Base-by-base conservation (phyloP, 768 basidiomycete genomes). In the Lentinula guzmanii region DNA sequence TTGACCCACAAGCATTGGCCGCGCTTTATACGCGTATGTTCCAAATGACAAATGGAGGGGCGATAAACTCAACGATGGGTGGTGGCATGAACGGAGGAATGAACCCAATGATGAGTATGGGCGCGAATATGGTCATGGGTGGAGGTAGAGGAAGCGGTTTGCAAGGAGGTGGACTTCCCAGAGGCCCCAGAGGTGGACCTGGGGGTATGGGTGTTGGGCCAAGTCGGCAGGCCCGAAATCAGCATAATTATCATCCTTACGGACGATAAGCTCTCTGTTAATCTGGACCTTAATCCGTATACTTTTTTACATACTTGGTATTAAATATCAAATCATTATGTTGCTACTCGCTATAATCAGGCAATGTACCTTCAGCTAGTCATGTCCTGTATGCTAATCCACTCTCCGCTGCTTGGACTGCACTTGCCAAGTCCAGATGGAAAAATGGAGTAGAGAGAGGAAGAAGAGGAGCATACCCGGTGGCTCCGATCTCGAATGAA, bases 1-100 rank as follows among this genome's bases (percentile, higher is more conserved):
- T 98, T 70, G 95, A 98, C 70, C 93, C 95, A 0, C 90, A 93
- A 65, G 92, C 92, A 1, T 87, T 98, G 70, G 93, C 93, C 0
- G 85, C 89, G 61, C 86, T 98, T 62, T 98, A 97, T 75, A 93
- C 95, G 39, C 89, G 93, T 64, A 98, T 98, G 96, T 89, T 93
- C 80, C 86, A 89, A 70, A 89, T 91, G 77, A 83, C 90, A 52
- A 83, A 84, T 41, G 85, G 78, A 0, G 61, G 52, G 15, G 56
- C 73, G 54, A 79, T 82, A 75, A 82, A 83, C 68, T 81, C 81
- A 3, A 82, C 79, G 70, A 86, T 87, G 84, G 70, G 71, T 56
- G 42, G 24, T 18, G 57, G 57, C 31, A 33, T 39, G 33, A 46
- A 24, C 15, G 43, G 35, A 18, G 51, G 59, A 28, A 52, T 52